Percentiles rank a stretch among this genome's conserved stretches.
These are phyloP conservation scores for Conticribra guillardii DNA, from an alignment of 108 stramenopile genomes.

Conservation along the genomic window DNA sequence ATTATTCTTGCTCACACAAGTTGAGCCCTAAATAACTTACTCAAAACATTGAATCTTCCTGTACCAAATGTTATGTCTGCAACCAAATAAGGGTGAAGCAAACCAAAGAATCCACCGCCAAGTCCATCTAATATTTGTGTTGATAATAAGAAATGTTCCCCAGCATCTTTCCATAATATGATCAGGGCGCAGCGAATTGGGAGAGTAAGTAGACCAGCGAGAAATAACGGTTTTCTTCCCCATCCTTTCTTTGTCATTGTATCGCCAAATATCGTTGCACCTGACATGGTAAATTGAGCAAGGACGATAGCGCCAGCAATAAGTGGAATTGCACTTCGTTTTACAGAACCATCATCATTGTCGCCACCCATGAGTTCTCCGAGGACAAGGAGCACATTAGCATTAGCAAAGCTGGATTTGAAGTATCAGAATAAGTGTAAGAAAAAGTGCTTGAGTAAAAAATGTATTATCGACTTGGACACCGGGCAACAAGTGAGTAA, in stretches of 20 bases:
- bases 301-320: slow-evolving; percentile 88
- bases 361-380: slow-evolving; percentile 91
- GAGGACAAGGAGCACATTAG: slow-evolving; percentile 85
- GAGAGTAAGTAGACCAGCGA: slow-evolving; percentile 74
- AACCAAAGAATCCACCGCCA: slow-evolving; percentile 82
- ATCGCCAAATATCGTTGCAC: slow-evolving; percentile 72
- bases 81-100: slow-evolving; percentile 85
- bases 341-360: slow-evolving; percentile 69
- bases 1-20: too few species aligned
- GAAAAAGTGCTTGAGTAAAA: background rate
- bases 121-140: slow-evolving; percentile 89
- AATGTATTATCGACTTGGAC: background rate
- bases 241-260: slow-evolving; percentile 63
- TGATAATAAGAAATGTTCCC: slow-evolving; percentile 70
- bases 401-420: slow-evolving; percentile 76
- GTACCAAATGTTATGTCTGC: slow-evolving; percentile 89
- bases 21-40: slow-evolving; percentile 41
- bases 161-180: slow-evolving; percentile 83
- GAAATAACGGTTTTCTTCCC: slow-evolving; percentile 80
- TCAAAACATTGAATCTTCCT: slow-evolving; percentile 86
- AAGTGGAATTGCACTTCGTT: slow-evolving; percentile 78
- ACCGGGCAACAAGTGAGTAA: too few species aligned
- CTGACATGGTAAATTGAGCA: slow-evolving; percentile 83
- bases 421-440: background rate
- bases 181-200: slow-evolving; percentile 86